Percentiles rank a stretch among this genome's conserved stretches.
Evolutionary conservation across 768 basidiomycete species (phyloP).

Genomic region (Lentinula sp.): DNA sequence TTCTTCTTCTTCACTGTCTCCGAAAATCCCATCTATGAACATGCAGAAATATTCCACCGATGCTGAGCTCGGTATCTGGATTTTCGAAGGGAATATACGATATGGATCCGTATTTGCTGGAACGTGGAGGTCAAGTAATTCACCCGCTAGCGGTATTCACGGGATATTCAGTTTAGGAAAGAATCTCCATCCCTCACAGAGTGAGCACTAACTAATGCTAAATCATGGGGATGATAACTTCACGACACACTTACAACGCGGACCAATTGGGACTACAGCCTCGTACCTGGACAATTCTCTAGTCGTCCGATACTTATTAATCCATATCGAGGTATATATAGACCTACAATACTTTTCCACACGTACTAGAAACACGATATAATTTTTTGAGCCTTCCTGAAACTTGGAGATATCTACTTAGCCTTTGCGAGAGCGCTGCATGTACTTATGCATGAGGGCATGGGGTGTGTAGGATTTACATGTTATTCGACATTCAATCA

Average conservation of each 20-base stretch:
- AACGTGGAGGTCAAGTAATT: slow-evolving; percentile 38
- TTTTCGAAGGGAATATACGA: slow-evolving; percentile 51
- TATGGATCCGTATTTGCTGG: slow-evolving; percentile 48
- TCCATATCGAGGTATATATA: no score
- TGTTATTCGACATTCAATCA: slow-evolving; percentile 20
- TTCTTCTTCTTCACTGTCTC: slow-evolving; percentile 11
- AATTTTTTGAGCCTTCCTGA: no score
- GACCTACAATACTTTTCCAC: no score
- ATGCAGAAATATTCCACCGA: slow-evolving; percentile 36
- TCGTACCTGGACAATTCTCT: no score
- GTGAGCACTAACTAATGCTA: neutral
- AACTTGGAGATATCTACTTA: no score
- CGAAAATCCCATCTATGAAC: slow-evolving; percentile 2
- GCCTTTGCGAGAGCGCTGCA: no score
- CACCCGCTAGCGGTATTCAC: slow-evolving; percentile 27
- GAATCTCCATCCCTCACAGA: slow-evolving; percentile 10
- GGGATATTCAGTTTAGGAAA: slow-evolving; percentile 59
- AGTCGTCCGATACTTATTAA: no score
- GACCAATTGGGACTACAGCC: no score
- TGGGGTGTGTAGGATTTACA: neutral
- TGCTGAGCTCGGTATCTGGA: slow-evolving; percentile 40
- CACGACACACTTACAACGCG: no score
- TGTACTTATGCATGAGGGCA: neutral
- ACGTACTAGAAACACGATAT: no score
- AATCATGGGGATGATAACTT: no score